Percentiles rank a stretch among this genome's conserved stretches.
phyloP scores from a whole-genome alignment of 352 stramenopile species.

The Phytopythium oedochilum region DNA sequence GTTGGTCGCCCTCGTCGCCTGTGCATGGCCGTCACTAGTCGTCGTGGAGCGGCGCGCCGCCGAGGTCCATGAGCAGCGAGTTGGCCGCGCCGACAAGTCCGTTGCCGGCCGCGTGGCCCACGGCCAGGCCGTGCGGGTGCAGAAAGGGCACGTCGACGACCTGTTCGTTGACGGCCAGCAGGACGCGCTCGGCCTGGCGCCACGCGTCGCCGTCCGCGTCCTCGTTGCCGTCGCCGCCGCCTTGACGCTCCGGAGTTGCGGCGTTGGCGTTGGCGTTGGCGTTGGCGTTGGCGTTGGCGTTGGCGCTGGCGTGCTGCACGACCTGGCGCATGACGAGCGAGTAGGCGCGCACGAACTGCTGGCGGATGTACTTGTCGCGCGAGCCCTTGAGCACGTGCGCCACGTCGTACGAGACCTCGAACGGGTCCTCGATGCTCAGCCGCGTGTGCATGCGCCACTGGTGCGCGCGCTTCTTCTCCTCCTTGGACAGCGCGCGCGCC shows the following conservation, averaged over 20 bases:
- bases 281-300: background rate
- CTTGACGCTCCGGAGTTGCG: background rate
- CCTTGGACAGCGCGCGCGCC: slow-evolving; percentile 61
- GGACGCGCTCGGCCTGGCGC: slow-evolving; percentile 15
- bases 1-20: background rate
- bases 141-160: slow-evolving; percentile 40
- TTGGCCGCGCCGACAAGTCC: background rate
- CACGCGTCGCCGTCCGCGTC: background rate
- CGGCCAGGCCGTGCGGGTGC: slow-evolving; percentile 6
- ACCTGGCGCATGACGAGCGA: slow-evolving; percentile 48
- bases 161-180: slow-evolving; percentile 34
- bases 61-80: slow-evolving; percentile 2
- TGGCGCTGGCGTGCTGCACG: slow-evolving; percentile 12
- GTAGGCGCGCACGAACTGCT: slow-evolving; percentile 76
- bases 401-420: slow-evolving; percentile 98
- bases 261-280: no score
- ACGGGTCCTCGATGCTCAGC: slow-evolving; percentile 97
- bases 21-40: background rate
- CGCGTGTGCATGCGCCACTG: slow-evolving; percentile 78
- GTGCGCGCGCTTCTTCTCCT: slow-evolving; percentile 59
- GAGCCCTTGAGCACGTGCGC: slow-evolving; percentile 94
- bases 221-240: background rate
- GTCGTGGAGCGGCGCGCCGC: background rate
- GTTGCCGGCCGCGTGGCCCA: background rate
- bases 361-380: slow-evolving; percentile 81